Base-by-base conservation (phyloP, 805 yeast genomes). In the Jamesozyma rosinii region DNA sequence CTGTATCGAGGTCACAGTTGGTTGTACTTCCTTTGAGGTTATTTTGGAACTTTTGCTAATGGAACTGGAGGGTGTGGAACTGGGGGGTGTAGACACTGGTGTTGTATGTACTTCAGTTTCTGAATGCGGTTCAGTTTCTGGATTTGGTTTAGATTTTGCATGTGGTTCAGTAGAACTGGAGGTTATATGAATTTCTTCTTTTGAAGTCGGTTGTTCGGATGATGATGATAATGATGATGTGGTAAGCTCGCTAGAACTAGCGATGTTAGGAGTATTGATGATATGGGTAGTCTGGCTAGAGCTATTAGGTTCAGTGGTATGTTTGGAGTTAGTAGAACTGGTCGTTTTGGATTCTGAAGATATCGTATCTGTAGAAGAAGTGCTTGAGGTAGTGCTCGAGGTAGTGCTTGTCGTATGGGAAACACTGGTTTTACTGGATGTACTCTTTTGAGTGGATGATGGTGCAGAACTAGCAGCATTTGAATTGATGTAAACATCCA, bases 401-500 rank as follows among this genome's bases (percentile, higher is more conserved):
- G 30, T 27, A 27, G 30, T 9, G 13, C 30, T 27, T 27, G 30
- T 13, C 13, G 30, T 27, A 27, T n/a, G n/a, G 5, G 33, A 4
- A 30, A 4, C 11, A 14, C 4, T 30, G 15, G 10, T 30, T 6
- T n/a, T 30, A 11, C 33, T 30, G 5, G 51, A 19, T 1, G 51
- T 13, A 5, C 48, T 30, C 2, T 45, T 20, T 8, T 50, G 3
- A 1, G 48, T 19, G 2, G 44, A 21, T 2, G 38, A 19, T 14
- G 50, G n/a, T 3, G 30, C 18, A 3, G 21, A 33, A 40, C 41
- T 21, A 9, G 45, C 37, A 1, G 19, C 34, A 18, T 37, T 24
- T 22, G 41, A 63, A 46, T 65, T 65, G 13, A 70, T 62, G 47
- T 66, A 76, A 15, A 78, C 74, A 30, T 67, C 59, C 50, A 71